Evolutionary conservation across 1,139 yeast species (phyloP).

Genomic region (Pichia sp.): DNA sequence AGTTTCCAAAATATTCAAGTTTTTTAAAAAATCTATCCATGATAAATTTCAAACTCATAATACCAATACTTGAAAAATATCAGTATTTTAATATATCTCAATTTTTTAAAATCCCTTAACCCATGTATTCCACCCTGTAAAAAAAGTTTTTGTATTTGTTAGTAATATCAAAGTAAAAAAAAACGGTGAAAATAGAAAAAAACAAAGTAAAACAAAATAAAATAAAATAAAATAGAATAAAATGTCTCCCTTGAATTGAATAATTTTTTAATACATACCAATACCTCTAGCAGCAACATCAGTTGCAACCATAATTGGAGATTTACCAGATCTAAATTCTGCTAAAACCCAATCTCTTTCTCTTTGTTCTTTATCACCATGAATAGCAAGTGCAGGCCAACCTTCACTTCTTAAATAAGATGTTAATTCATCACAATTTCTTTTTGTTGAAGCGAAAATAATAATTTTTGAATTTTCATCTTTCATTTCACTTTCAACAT

Average conservation of each 20-base stretch:
- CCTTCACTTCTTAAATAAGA: slow-evolving; percentile 91
- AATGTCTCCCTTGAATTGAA: no score
- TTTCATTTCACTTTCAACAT: slow-evolving; percentile 77
- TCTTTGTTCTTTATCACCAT: slow-evolving; percentile 96
- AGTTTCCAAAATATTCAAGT: no score
- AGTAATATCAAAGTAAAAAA: no score
- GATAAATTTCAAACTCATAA: no score
- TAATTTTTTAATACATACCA: slow-evolving; percentile 66
- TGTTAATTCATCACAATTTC: slow-evolving; percentile 95
- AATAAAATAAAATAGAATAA: no score
- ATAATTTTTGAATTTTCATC: slow-evolving; percentile 73
- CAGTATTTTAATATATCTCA: no score
- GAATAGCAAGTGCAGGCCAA: slow-evolving; percentile 98
- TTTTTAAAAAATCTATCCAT: no score
- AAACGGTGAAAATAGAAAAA: neutral
- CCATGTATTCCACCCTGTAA: no score
- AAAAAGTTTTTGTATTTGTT: no score
- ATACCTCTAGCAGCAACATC: slow-evolving; percentile 99
- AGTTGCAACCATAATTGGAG: slow-evolving; percentile 98
- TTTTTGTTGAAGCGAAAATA: slow-evolving; percentile 90
- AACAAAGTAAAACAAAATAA: no score
- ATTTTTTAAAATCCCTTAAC: no score
- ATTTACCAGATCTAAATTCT: slow-evolving; percentile 86
- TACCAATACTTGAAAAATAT: no score
- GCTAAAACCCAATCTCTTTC: slow-evolving; percentile 98